Conservation (phyloP, 768 basidiomycete species). For the Leccinum pellstonianum region DNA sequence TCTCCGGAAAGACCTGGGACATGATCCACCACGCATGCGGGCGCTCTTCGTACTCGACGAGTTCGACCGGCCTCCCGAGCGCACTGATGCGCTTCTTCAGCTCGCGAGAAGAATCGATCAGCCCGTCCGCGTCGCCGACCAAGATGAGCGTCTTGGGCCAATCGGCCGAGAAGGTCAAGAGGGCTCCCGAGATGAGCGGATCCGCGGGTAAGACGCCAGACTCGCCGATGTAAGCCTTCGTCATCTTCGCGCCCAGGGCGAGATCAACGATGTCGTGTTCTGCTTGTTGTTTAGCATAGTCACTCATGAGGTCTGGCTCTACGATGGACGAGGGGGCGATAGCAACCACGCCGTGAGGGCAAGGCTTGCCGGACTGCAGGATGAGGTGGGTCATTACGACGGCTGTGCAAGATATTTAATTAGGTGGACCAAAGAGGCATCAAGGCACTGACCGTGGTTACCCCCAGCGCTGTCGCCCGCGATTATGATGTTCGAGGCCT, state of each 20-base stretch:
- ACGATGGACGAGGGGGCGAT: constrained; percentile 42
- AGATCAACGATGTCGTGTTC: constrained; percentile 2
- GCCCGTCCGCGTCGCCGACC: constrained; percentile 18
- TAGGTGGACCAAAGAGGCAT: neutral
- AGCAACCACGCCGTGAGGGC: constrained; percentile 55
- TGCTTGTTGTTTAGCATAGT: neutral
- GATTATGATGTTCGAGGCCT: constrained; percentile 19
- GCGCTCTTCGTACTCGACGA: constrained; percentile 24
- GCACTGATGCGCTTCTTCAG: constrained; percentile 10
- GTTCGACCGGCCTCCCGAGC: constrained; percentile 8
- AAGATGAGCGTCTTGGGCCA: constrained; percentile 27
- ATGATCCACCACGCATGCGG: constrained; percentile 27
- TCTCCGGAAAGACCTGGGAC: constrained; percentile 13
- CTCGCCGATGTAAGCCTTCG: constrained; percentile 11
- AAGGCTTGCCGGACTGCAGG: constrained; percentile 49
- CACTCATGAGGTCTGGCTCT: neutral
- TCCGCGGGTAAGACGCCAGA: constrained; percentile 11
- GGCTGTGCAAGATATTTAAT: constrained; percentile 6
- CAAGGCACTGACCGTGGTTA: constrained; percentile 20
- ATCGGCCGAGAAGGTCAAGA: constrained; percentile 13
- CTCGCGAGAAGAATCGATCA: constrained; percentile 14
- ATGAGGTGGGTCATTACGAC: constrained; percentile 32
- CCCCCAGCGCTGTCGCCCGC: constrained; percentile 30
- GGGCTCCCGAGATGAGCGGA: constrained; percentile 20
- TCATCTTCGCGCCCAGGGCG: neutral